These are phyloP conservation scores for Stemphylium vesicarium DNA, from an alignment of 2,329 filamentous ascomycete genomes.

Conservation along the genomic window DNA sequence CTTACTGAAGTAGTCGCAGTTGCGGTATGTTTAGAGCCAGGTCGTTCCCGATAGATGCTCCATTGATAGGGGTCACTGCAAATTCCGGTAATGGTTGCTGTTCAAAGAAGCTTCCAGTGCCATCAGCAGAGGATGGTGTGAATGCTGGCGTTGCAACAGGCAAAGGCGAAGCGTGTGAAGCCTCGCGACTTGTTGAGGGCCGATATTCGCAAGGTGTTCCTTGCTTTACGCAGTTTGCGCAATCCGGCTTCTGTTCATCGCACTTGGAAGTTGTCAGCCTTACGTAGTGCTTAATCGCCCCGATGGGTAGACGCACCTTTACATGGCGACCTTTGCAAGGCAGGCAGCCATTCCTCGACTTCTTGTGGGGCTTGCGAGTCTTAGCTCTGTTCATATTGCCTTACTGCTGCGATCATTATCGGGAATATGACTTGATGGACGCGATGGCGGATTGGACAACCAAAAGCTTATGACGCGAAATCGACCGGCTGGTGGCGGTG, in stretches of 20 bases:
- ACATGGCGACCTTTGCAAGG: slow-evolving; percentile 40
- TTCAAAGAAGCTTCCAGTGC: neutral
- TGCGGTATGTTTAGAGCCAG: slow-evolving; percentile 30
- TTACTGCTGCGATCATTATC: slow-evolving; percentile 2
- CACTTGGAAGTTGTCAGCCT: slow-evolving; percentile 30
- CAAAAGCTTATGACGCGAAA: slow-evolving; percentile 9
- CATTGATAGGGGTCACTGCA: neutral
- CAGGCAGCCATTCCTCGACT: slow-evolving; percentile 39
- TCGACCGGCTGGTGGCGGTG: slow-evolving; percentile 11
- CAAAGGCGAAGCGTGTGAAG: slow-evolving; percentile 24
- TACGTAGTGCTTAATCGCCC: neutral
- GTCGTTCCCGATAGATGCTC: slow-evolving; percentile 1
- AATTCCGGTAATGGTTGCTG: slow-evolving; percentile 7
- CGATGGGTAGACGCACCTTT: slow-evolving; percentile 27
- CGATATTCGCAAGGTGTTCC: slow-evolving; percentile 38
- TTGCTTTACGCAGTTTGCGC: slow-evolving; percentile 42
- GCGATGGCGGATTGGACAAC: slow-evolving; percentile 10
- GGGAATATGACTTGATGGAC: slow-evolving; percentile 4
- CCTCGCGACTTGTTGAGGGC: slow-evolving; percentile 19
- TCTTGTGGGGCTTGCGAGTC: slow-evolving; percentile 38
- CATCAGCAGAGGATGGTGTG: slow-evolving; percentile 25
- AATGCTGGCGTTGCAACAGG: slow-evolving; percentile 17
- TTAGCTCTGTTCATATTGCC: slow-evolving; percentile 33
- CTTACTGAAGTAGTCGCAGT: slow-evolving; percentile 38
- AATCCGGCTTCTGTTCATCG: slow-evolving; percentile 41